Percentiles rank a stretch among this genome's conserved stretches.
These are phyloP conservation scores for Arthrobotrys sphaeroides DNA, from an alignment of 2,329 filamentous ascomycete genomes.

Conservation along the genomic window DNA sequence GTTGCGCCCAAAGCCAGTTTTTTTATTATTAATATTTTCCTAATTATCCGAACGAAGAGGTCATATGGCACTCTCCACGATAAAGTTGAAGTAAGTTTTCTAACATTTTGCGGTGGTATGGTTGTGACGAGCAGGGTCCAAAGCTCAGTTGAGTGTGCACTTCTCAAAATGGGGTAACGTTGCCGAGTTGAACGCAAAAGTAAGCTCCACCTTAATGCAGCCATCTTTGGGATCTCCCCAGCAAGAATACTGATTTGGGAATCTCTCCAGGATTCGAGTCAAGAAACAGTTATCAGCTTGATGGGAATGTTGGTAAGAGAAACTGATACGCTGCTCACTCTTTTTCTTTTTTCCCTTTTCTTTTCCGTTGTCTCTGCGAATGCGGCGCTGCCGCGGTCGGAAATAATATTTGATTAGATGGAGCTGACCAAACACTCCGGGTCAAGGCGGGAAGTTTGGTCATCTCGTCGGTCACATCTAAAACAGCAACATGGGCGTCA, in stretches of 20 bases:
- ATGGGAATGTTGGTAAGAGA: slow-evolving; percentile 77
- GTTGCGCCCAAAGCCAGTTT: neutral
- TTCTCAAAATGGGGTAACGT: slow-evolving; percentile 88
- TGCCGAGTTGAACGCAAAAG: slow-evolving; percentile 82
- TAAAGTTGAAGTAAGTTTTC: neutral
- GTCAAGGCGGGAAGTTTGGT: slow-evolving; percentile 76
- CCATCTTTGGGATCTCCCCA: slow-evolving; percentile 24
- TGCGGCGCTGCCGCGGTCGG: neutral
- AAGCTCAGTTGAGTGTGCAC: slow-evolving; percentile 89
- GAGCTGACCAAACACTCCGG: slow-evolving; percentile 46
- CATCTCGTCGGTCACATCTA: slow-evolving; percentile 77
- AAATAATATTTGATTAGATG: slow-evolving; percentile 30
- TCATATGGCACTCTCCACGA: slow-evolving; percentile 36
- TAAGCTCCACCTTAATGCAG: slow-evolving; percentile 59
- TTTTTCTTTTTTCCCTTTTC: slow-evolving; percentile 1
- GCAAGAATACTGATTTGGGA: slow-evolving; percentile 32
- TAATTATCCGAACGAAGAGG: slow-evolving; percentile 20
- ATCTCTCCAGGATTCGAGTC: slow-evolving; percentile 77
- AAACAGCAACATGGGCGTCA: slow-evolving; percentile 75
- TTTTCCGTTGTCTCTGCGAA: slow-evolving; percentile 2
- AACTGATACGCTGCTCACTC: neutral
- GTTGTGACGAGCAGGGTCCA: slow-evolving; percentile 69
- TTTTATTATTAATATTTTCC: slow-evolving; percentile 24
- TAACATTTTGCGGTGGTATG: neutral
- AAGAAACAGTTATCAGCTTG: slow-evolving; percentile 91